Evolutionary conservation across 805 yeast genomes (phyloP), one percentile per base, ranked within the genome.

Genomic region (Candida vaughaniae): DNA sequence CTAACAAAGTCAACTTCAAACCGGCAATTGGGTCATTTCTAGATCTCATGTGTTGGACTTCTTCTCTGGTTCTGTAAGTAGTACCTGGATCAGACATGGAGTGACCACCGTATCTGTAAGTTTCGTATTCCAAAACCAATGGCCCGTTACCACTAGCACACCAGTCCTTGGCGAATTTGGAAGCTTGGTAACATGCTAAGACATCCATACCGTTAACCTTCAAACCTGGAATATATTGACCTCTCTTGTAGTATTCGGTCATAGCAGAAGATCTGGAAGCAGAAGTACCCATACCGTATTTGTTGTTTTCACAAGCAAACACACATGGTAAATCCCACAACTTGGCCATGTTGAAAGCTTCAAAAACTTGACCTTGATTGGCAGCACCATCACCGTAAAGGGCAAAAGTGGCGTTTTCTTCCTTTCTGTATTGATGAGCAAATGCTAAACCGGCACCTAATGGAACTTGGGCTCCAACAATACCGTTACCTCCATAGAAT

Each of bases 71-170:
- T 81, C 99, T 85, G 83, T 93, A 93, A 51, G 99, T 93, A 67
- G 99, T 93, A 78, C 99, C 99, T 59, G 99, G 99, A 73, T 93
- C 99, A 53, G 98, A 91, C 98, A 93, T 93, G 53, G 99, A 93
- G 81, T 93, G 99, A 68, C 99, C 99, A 76, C 98, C 98, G 67
- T 93, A 93, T 78, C 99, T 85, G 75, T 93, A 93, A 55, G 99
- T 93, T 75, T 90, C 97, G 71, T 85, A 93, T 77, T 93, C 99
- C 53, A 93, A 62, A 37, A 93, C 96, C 52, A 93, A 70, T 48
- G 99, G 99, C 49, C 98, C 99, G 60, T 91, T 90, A 60, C 96
- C 96, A 44, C 82, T 71, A 46, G 85, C 75, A 66, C 86, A 75
- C 96, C 95, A 93, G 68, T 91, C 96, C 75, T 89, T 90, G 59